phyloP scores from a whole-genome alignment of 2,329 filamentous ascomycete genomes.

The Nannizzia gypsea region DNA sequence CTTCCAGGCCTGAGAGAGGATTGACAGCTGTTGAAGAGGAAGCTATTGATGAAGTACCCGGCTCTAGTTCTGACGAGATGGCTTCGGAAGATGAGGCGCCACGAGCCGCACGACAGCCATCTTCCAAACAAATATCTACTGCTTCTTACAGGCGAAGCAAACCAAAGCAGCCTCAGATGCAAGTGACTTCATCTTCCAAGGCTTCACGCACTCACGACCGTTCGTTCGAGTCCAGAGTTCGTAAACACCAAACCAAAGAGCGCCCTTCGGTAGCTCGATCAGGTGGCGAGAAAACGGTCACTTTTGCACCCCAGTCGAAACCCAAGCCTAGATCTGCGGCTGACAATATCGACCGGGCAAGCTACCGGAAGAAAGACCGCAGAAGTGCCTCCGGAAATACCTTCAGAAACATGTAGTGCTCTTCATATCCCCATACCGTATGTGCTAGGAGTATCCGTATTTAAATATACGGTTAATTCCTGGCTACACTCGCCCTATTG shows the following conservation, averaged over 20 bases:
- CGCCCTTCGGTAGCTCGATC: slow-evolving; percentile 25
- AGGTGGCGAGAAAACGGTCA: slow-evolving; percentile 45
- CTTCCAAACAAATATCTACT: slow-evolving; percentile 41
- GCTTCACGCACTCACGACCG: slow-evolving; percentile 36
- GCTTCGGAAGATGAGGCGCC: slow-evolving; percentile 23
- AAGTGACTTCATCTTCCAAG: slow-evolving; percentile 43
- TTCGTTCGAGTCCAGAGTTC: slow-evolving; percentile 48
- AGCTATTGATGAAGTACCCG: slow-evolving; percentile 40
- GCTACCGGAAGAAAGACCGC: slow-evolving; percentile 30
- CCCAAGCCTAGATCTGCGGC: slow-evolving; percentile 18
- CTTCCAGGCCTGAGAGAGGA: slow-evolving; percentile 33
- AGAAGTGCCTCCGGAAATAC: slow-evolving; percentile 40
- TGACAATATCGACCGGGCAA: slow-evolving; percentile 13
- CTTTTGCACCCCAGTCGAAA: slow-evolving; percentile 45
- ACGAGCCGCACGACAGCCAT: slow-evolving; percentile 19
- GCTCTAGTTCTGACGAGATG: slow-evolving; percentile 30
- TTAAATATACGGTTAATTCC: too few relatives aligned
- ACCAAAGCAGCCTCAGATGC: slow-evolving; percentile 42
- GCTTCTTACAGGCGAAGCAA: slow-evolving; percentile 46
- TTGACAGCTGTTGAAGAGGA: slow-evolving; percentile 55
- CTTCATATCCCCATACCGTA: background rate
- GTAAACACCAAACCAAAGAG: slow-evolving; percentile 30
- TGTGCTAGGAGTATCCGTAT: background rate
- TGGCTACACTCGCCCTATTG: too few relatives aligned
- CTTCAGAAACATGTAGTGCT: slow-evolving; percentile 35